Percentiles rank a stretch among this genome's conserved stretches.
Conservation (phyloP, 371 early-diverging fungal species). For the Syncephalastrum monosporum region DNA sequence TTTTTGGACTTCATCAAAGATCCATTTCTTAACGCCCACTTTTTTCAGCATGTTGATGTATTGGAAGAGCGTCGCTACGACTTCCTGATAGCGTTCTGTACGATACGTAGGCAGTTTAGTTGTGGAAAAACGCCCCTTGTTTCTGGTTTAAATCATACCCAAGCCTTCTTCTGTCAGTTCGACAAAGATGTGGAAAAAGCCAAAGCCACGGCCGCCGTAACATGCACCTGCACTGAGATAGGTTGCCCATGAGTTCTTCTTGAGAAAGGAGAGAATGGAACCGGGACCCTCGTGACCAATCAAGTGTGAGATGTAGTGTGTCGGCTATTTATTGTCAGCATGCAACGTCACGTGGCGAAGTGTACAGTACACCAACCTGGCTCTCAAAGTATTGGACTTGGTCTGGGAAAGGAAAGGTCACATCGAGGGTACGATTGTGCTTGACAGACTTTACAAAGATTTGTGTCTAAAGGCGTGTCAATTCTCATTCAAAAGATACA, state of each 20-base stretch:
- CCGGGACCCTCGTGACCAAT: constrained; percentile 86
- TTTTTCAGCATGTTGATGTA: constrained; percentile 82
- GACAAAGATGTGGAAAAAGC: constrained; percentile 74
- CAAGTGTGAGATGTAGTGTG: constrained; percentile 66
- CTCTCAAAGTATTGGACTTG: constrained; percentile 54
- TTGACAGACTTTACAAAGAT: constrained; percentile 80
- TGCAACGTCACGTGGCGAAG: not conserved
- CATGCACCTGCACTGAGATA: constrained; percentile 63
- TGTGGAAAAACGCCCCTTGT: no score
- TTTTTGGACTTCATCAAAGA: constrained; percentile 75
- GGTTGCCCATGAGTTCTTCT: constrained; percentile 87
- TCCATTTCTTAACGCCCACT: constrained; percentile 73
- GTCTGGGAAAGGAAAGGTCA: constrained; percentile 88
- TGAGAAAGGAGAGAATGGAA: constrained; percentile 79
- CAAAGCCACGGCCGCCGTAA: constrained; percentile 65
- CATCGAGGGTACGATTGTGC: constrained; percentile 66
- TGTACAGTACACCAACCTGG: constrained; percentile 31
- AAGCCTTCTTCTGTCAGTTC: constrained; percentile 84
- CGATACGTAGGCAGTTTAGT: not conserved
- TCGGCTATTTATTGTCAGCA: constrained; percentile 47
- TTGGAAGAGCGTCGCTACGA: constrained; percentile 79
- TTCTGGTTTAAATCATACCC: constrained; percentile 21
- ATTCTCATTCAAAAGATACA: not conserved
- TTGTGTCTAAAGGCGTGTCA: constrained; percentile 40
- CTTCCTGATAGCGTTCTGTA: constrained; percentile 72